Percentiles rank a stretch among this genome's conserved stretches.
Conservation (phyloP, 169 alveolate genomes). For the Miamiensis avidus region DNA sequence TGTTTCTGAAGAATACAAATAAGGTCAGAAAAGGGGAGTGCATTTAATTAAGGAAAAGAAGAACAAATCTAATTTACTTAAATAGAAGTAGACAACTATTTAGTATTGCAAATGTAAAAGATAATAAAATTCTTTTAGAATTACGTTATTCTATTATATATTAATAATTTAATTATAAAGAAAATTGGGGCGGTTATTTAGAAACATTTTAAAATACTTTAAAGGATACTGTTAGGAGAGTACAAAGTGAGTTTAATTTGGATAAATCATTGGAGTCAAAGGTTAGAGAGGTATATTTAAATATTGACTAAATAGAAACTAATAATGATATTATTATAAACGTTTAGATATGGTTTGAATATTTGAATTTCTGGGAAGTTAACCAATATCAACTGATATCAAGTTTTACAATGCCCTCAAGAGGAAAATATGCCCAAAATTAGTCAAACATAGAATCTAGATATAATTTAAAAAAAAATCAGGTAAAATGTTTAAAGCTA, state of each 20-base stretch:
- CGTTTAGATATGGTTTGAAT: neutral
- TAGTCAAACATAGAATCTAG: neutral
- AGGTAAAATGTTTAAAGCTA: neutral
- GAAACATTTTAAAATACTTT: neutral
- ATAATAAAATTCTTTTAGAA: too few relatives aligned
- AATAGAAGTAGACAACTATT: too few relatives aligned
- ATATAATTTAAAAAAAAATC: too few relatives aligned
- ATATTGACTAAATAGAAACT: too few relatives aligned
- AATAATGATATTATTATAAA: too few relatives aligned
- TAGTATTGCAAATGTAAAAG: neutral
- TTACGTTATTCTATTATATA: too few relatives aligned
- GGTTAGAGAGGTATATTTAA: neutral
- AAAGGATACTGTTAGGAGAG: neutral
- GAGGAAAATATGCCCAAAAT: neutral
- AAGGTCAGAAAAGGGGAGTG: neutral
- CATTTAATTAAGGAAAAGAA: neutral
- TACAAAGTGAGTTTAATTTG: neutral
- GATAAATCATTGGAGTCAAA: neutral
- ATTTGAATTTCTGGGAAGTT: neutral
- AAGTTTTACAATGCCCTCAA: too few relatives aligned
- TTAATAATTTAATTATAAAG: neutral
- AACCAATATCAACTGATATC: neutral
- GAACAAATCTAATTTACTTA: neutral
- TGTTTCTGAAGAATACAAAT: neutral
- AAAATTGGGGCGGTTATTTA: neutral